phyloP scores from a whole-genome alignment of 2,329 filamentous ascomycete genomes.

The Pseudocercospora vitis region DNA sequence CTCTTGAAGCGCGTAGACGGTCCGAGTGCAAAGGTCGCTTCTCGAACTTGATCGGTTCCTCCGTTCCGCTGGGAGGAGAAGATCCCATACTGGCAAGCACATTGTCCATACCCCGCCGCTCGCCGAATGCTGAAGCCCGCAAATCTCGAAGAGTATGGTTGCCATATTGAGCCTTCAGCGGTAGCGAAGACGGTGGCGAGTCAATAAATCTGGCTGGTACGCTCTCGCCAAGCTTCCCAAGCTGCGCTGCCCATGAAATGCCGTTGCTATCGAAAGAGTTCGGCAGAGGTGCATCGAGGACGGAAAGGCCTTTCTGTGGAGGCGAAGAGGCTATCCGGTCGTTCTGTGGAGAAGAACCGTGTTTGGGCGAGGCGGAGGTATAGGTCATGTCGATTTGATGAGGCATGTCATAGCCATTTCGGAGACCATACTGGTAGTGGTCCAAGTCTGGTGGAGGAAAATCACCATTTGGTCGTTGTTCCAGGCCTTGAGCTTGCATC shows the following conservation, averaged over 20 bases:
- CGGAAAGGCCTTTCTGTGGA: constrained; percentile 66
- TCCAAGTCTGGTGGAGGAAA: constrained; percentile 29
- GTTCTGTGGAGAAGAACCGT: constrained; percentile 81
- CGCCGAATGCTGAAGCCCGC: constrained; percentile 68
- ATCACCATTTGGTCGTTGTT: constrained; percentile 33
- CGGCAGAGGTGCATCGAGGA: constrained; percentile 86
- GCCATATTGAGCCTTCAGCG: constrained; percentile 49
- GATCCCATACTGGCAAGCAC: constrained; percentile 50
- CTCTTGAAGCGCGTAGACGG: constrained; percentile 56
- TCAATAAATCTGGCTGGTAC: constrained; percentile 90
- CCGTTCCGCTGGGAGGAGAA: constrained; percentile 62
- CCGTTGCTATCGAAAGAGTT: constrained; percentile 96
- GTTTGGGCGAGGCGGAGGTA: constrained; percentile 61
- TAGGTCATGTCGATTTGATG: constrained; percentile 56
- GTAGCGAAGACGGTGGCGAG: constrained; percentile 67
- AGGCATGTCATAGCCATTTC: constrained; percentile 33
- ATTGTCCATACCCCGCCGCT: constrained; percentile 55
- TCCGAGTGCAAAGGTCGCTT: constrained; percentile 64
- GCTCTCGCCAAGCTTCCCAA: constrained; percentile 77
- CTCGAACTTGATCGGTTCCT: constrained; percentile 66
- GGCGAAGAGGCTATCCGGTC: constrained; percentile 79
- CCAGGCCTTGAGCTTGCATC: constrained; percentile 38
- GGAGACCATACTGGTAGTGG: constrained; percentile 31
- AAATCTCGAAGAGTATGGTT: constrained; percentile 55
- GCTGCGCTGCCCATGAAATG: constrained; percentile 85